These are phyloP conservation scores for Cerrena zonata DNA, from an alignment of 1,284 basidiomycete species.

Conservation along the genomic window DNA sequence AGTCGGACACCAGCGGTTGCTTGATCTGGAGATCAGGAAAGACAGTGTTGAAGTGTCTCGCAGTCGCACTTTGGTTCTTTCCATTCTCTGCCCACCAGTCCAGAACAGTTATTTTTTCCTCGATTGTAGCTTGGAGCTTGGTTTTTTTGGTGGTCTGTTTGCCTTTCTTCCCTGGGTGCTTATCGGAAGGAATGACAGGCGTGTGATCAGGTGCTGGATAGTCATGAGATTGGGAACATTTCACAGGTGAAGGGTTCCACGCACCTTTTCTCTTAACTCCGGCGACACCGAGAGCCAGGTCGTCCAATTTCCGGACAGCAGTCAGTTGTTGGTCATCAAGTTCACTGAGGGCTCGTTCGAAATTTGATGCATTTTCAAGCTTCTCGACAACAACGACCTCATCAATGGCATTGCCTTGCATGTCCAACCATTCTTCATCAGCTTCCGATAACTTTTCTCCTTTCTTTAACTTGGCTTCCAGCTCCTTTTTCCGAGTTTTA, in stretches of 20 bases:
- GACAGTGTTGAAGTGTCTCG: too few relatives aligned
- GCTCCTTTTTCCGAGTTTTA: too few relatives aligned
- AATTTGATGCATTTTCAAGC: neutral
- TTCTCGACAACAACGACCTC: neutral
- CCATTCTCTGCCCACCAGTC: too few relatives aligned
- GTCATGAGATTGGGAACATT: conserved; percentile 26
- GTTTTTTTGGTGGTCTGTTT: too few relatives aligned
- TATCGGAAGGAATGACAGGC: conserved; percentile 24
- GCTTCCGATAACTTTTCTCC: too few relatives aligned
- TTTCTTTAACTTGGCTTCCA: too few relatives aligned
- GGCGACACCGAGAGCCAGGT: neutral
- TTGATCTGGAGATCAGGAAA: conserved; percentile 25
- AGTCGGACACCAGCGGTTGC: neutral
- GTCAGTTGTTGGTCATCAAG: neutral
- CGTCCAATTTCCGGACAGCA: neutral
- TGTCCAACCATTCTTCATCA: neutral
- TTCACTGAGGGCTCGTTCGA: neutral
- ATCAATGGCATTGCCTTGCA: neutral
- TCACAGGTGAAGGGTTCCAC: conserved; percentile 10
- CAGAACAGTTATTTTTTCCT: too few relatives aligned
- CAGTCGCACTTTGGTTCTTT: too few relatives aligned
- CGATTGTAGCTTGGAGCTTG: too few relatives aligned
- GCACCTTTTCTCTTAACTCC: neutral
- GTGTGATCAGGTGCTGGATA: conserved; percentile 22
- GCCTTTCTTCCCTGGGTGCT: conserved; percentile 20